These are phyloP conservation scores for Cladobotryum mycophilum DNA, from an alignment of 2,329 filamentous ascomycete genomes.

Conservation along the genomic window DNA sequence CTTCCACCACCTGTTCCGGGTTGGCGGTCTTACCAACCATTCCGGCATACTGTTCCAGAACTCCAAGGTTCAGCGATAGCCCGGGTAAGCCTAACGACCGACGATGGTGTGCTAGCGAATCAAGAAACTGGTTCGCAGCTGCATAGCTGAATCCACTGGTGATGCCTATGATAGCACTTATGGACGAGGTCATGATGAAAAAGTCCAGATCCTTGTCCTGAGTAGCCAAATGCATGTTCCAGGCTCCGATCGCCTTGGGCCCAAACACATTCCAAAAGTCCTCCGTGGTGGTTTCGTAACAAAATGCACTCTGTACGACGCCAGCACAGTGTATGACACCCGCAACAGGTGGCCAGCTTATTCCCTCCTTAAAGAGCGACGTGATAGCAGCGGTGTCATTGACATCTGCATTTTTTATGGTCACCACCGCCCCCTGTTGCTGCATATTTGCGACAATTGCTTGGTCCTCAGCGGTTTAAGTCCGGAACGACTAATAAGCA, in stretches of 20 bases:
- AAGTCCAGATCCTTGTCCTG: slow-evolving; percentile 21
- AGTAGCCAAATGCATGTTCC: slow-evolving; percentile 26
- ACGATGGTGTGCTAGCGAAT: slow-evolving; percentile 26
- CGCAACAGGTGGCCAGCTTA: slow-evolving; percentile 17
- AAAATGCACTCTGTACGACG: slow-evolving; percentile 22
- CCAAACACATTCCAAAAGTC: slow-evolving; percentile 18
- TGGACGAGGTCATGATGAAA: slow-evolving; percentile 26
- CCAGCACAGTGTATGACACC: slow-evolving; percentile 37
- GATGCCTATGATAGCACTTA: slow-evolving; percentile 21
- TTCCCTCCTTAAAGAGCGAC: slow-evolving; percentile 10
- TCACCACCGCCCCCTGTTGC: slow-evolving; percentile 19
- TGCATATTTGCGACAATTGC: no score
- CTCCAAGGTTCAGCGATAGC: no score
- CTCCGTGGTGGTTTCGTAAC: slow-evolving; percentile 20
- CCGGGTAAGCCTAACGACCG: slow-evolving; percentile 18
- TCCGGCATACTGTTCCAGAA: no score
- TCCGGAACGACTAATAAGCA: no score
- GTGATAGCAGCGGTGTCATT: slow-evolving; percentile 14
- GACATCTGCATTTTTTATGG: slow-evolving; percentile 21
- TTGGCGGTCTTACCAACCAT: no score
- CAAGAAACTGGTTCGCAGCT: slow-evolving; percentile 30
- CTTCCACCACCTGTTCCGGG: no score
- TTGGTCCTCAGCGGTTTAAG: no score
- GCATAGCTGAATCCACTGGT: slow-evolving; percentile 29
- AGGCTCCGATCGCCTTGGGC: slow-evolving; percentile 30